phyloP scores from a whole-genome alignment of 441 rosid genomes.

The Theobroma grandiflorum region DNA sequence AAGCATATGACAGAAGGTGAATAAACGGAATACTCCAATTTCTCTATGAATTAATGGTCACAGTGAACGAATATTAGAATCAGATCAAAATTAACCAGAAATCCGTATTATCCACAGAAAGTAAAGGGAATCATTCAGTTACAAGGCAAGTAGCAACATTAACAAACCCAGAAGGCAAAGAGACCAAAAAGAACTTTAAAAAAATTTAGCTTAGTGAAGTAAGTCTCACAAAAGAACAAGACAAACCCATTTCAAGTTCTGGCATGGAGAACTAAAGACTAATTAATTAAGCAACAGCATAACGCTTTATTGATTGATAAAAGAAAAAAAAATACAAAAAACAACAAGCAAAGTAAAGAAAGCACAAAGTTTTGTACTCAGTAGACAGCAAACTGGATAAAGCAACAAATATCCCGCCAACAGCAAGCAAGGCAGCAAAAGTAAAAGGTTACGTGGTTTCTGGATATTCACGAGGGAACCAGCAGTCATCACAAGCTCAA shows the following conservation, averaged over 20 bases:
- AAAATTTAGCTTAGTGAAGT: slow-evolving; percentile 6
- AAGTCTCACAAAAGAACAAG: slow-evolving; percentile 4
- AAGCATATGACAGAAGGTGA: slow-evolving; percentile 19
- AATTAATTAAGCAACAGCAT: slow-evolving; percentile 5
- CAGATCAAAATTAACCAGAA: slow-evolving; percentile 25
- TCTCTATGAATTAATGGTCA: background rate
- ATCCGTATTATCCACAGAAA: slow-evolving; percentile 5
- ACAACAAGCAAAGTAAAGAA: background rate
- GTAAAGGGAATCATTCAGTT: slow-evolving; percentile 14
- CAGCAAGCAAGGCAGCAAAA: slow-evolving; percentile 17
- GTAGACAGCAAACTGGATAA: slow-evolving; percentile 10
- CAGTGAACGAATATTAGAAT: slow-evolving; percentile 13
- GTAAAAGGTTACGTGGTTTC: slow-evolving; percentile 23
- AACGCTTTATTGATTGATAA: slow-evolving; percentile 12
- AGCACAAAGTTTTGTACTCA: background rate
- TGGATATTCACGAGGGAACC: slow-evolving; percentile 33
- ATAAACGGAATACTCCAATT: background rate
- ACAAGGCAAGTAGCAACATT: slow-evolving; percentile 31
- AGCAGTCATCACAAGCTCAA: slow-evolving; percentile 41
- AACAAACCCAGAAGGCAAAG: slow-evolving; percentile 3
- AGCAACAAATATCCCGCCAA: slow-evolving; percentile 17
- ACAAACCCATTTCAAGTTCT: slow-evolving; percentile 16
- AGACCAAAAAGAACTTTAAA: background rate
- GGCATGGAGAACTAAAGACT: slow-evolving; percentile 18
- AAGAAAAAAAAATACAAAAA: background rate